Evolutionary conservation across 768 basidiomycete species (phyloP).

Genomic region (Guyanaporus albipodus): DNA sequence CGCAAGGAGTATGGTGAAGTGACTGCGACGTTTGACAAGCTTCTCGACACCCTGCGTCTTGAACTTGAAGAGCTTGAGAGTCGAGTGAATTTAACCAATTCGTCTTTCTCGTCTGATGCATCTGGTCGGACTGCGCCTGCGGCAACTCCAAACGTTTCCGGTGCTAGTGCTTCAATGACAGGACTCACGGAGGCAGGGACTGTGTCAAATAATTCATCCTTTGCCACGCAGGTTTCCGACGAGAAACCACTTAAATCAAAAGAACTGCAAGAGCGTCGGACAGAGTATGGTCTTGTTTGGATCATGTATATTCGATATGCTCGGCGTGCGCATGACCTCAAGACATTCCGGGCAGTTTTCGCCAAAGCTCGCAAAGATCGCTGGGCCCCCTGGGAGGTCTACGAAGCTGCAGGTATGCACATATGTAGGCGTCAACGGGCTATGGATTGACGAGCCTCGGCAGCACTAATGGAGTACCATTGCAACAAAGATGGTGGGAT

Average conservation of each 20-base stretch:
- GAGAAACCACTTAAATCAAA: constrained; percentile 51
- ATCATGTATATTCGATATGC: constrained; percentile 95
- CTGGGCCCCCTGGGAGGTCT: constrained; percentile 88
- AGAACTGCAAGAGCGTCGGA: constrained; percentile 51
- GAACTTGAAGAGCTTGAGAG: constrained; percentile 62
- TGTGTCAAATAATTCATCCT: constrained; percentile 42
- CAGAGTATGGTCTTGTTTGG: constrained; percentile 75
- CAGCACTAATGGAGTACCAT: constrained; percentile 95
- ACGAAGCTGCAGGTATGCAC: constrained; percentile 78
- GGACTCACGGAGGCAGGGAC: constrained; percentile 30
- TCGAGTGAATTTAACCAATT: constrained; percentile 35
- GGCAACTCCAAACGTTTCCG: constrained; percentile 18
- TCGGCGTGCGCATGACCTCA: constrained; percentile 81
- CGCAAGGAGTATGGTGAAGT: constrained; percentile 64
- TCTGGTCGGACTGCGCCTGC: constrained; percentile 26
- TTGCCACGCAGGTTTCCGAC: constrained; percentile 48
- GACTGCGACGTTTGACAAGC: constrained; percentile 66
- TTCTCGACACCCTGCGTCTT: constrained; percentile 60
- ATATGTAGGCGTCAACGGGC: not conserved
- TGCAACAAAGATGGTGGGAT: constrained; percentile 69
- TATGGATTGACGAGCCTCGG: constrained; percentile 7
- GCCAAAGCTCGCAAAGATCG: constrained; percentile 73
- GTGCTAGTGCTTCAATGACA: constrained; percentile 2
- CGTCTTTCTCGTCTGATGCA: constrained; percentile 37
- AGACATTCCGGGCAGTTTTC: constrained; percentile 73